Evolutionary conservation across 2,329 filamentous ascomycete species (phyloP), one percentile per base, ranked within the genome.

Genomic region (Alternaria alternata): DNA sequence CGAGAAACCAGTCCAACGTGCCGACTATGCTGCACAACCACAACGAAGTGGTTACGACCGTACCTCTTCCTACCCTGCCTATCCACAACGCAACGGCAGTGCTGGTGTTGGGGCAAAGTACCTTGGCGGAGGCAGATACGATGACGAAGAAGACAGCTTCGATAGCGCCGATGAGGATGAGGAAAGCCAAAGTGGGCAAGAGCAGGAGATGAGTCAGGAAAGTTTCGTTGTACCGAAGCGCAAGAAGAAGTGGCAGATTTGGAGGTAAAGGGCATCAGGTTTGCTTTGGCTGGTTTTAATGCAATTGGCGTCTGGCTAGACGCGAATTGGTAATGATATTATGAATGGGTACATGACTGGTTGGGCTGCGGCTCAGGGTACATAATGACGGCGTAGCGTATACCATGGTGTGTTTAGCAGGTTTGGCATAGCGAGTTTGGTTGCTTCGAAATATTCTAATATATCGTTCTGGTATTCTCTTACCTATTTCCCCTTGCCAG

Each of bases 201-300:
- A 63, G 64, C 77, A 63, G 63, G 58, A 61, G 49, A 61, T 67
- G 61, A 76, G 71, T 39, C 67, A 72, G 56, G 71, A 75, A 54
- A 75, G 73, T 44, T 78, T 77, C 60, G 69, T 72, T 36, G 61
- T 68, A 30, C 71, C 72, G n/a, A 70, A 77, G 61, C 81, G 77
- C 52, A 81, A 81, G 64, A 72, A 62, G 61, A 75, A 71, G 66
- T 79, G 73, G 76, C 77, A 75, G 75, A 75, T 78, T 66, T 75
- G 76, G 78, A 63, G 64, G 36, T 72, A 47, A 55, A 44, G 12
- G 18, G 34, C 9, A 24, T 12, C 22, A n/a, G 34, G 20, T 30
- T 32, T 20, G 49, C 14, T 47, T 34, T 14, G 47, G 28, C 24
- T 47, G 44, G 16, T n/a, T 32, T 42, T 41, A 51, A 59, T 55